Percentiles rank a stretch among this genome's conserved stretches.
Evolutionary conservation across 1,284 basidiomycete genomes (phyloP).

Genomic region (Microbotryum intermedium): DNA sequence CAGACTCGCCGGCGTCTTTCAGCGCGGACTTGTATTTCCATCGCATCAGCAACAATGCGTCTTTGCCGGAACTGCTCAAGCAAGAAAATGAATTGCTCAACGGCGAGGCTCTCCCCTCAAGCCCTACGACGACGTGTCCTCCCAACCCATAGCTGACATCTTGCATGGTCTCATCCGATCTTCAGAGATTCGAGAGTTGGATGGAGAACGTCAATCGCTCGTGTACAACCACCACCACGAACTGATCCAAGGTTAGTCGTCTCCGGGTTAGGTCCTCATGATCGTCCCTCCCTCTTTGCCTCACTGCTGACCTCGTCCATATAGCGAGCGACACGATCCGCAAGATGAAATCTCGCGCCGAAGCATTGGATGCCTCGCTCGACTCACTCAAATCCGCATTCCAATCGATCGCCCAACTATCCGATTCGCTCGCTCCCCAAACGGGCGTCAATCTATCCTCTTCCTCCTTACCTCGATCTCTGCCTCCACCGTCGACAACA

Average conservation of each 20-base stretch:
- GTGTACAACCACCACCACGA: conserved; percentile 94
- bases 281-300: too few species aligned
- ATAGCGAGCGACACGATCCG: conserved; percentile 76
- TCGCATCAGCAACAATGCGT: conserved; percentile 37
- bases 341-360: conserved; percentile 76
- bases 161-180: not conserved
- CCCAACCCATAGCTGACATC: not conserved
- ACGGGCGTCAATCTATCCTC: not conserved
- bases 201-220: conserved; percentile 76
- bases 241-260: conserved; percentile 50
- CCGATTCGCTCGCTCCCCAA: conserved; percentile 53
- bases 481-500: not conserved
- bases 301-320: conserved; percentile 39
- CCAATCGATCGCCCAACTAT: conserved; percentile 70
- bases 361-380: conserved; percentile 69
- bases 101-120: conserved; percentile 42
- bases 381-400: conserved; percentile 68
- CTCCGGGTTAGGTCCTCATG: too few species aligned
- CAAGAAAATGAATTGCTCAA: conserved; percentile 65
- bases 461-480: not conserved
- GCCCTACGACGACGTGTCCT: not conserved
- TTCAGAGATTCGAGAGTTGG: conserved; percentile 77
- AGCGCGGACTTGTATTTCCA: conserved; percentile 62
- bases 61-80: conserved; percentile 60
- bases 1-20: conserved; percentile 60